Evolutionary conservation across 495 filamentous ascomycete genomes (phyloP), one percentile per base, ranked within the genome.

Genomic region (Hypoxylon fragiforme): DNA sequence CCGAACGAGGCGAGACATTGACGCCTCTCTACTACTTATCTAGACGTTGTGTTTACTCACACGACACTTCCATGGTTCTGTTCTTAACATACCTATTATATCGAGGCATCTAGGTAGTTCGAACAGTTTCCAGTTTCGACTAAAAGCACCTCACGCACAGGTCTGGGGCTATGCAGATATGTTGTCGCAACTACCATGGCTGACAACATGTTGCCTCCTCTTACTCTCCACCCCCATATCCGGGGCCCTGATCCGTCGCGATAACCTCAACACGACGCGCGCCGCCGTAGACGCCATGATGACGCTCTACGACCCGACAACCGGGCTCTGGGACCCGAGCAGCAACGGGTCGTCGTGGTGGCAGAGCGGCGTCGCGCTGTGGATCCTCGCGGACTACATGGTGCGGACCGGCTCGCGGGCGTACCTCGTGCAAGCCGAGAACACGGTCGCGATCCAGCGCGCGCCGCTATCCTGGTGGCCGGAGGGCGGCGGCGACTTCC

Each of bases 351-450:
- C 47, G 2, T 62, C 65, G 2, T 77, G 73, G 73, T 77, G 73
- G 73, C 62, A 75, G 19, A 70, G 63, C 44, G 73, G 70, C 2
- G 63, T 70, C 8, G 73, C 73, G n/a, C 62, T 77, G 7, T 68
- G 68, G 37, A 50, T 53, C 7, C 36, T 75, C 7, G 43, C 70
- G 7, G 70, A 75, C 19, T 77, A 71, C 43, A 72, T 73, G 71
- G 21, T 62, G 40, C 62, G 64, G 34, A 69, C 71, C 0, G 58
- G 62, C 8, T 58, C 63, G 1, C 34, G 34, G 7, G 58, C 68
- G 3, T 75, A 74, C 48, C 35, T 72, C 21, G 34, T 50, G 3
- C 65, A 70, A n/a, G 70, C 71, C 20, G 16, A 43, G 5, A 20
- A 60, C 20, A 71, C 68, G 7, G 69, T 77, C 40, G 28, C 70